A percentile compares a stretch with the other conserved stretches of the same genome.
Evolutionary conservation across 176 grass and related monocot species (phyloP).

Genomic region (Avena eriantha): DNA sequence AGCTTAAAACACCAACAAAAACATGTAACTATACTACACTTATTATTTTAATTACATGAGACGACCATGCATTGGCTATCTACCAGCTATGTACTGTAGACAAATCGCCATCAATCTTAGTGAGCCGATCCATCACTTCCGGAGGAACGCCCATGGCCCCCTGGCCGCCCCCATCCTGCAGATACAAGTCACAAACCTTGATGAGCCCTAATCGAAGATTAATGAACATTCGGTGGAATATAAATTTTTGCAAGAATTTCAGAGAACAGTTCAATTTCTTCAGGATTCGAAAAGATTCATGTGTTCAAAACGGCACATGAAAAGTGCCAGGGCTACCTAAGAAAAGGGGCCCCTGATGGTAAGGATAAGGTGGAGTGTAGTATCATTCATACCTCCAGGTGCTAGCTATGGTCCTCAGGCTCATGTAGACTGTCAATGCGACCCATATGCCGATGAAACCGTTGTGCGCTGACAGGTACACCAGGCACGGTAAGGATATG

Average conservation of each 20-base stretch:
- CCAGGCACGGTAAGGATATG: slow-evolving; percentile 70
- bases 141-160: slow-evolving; percentile 81
- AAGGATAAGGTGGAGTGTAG: slow-evolving; percentile 28
- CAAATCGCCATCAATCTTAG: slow-evolving; percentile 24
- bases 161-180: slow-evolving; percentile 82
- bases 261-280: not conserved
- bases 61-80: slow-evolving; percentile 32
- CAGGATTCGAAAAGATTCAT: not conserved
- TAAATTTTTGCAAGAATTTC: not conserved
- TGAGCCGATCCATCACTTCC: slow-evolving; percentile 45
- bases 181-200: not conserved
- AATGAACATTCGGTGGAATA: not conserved
- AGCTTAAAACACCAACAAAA: slow-evolving; percentile 20
- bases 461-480: slow-evolving; percentile 72
- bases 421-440: slow-evolving; percentile 97
- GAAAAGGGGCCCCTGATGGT: slow-evolving; percentile 16
- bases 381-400: slow-evolving; percentile 81
- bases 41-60: slow-evolving; percentile 39
- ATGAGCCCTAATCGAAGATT: slow-evolving; percentile 24
- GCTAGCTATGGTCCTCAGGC: slow-evolving; percentile 82
- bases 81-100: slow-evolving; percentile 27
- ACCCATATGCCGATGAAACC: slow-evolving; percentile 96
- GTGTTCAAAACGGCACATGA: not conserved
- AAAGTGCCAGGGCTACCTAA: not conserved
- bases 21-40: slow-evolving; percentile 27